Conservation (phyloP, 176 grass and related monocot genomes). For the Carex myosuroides region DNA sequence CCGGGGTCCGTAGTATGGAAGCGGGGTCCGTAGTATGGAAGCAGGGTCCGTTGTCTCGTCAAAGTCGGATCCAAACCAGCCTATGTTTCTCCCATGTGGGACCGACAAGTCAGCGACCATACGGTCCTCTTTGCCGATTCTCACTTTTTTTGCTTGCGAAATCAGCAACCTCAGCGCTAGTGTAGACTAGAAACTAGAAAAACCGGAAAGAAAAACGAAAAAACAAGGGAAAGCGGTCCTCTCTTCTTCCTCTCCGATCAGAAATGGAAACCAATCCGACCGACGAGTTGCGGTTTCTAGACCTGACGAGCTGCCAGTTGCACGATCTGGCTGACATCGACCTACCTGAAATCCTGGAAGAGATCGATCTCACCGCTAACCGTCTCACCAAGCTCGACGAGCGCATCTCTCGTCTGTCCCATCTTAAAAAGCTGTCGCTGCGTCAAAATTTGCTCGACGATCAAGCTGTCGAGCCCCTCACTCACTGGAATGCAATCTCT, state of each 20-base stretch:
- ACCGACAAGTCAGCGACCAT: too few species aligned
- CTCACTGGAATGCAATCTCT: constrained; percentile 56
- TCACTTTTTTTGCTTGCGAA: background rate
- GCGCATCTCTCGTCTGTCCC: constrained; percentile 45
- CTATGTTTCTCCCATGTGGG: too few species aligned
- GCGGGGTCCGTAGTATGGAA: too few species aligned
- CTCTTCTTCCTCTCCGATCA: constrained; percentile 1
- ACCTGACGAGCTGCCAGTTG: constrained; percentile 84
- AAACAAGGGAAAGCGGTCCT: background rate
- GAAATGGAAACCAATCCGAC: constrained; percentile 35
- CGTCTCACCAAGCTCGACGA: constrained; percentile 58
- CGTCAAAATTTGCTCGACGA: constrained; percentile 82
- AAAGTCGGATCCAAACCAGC: too few species aligned
- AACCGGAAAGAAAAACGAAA: constrained; percentile 14
- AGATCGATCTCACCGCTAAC: constrained; percentile 89
- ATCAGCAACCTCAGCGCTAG: background rate
- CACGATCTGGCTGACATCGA: constrained; percentile 82
- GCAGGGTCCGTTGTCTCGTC: too few species aligned
- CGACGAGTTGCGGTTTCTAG: constrained; percentile 34
- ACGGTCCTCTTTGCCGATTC: too few species aligned
- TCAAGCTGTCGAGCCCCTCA: constrained; percentile 56
- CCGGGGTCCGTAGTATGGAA: too few species aligned
- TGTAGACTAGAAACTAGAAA: background rate
- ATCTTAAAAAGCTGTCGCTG: constrained; percentile 67
- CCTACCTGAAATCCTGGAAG: constrained; percentile 65